Conservation (phyloP, 306 rosid species). For the Cicer cuneatum region DNA sequence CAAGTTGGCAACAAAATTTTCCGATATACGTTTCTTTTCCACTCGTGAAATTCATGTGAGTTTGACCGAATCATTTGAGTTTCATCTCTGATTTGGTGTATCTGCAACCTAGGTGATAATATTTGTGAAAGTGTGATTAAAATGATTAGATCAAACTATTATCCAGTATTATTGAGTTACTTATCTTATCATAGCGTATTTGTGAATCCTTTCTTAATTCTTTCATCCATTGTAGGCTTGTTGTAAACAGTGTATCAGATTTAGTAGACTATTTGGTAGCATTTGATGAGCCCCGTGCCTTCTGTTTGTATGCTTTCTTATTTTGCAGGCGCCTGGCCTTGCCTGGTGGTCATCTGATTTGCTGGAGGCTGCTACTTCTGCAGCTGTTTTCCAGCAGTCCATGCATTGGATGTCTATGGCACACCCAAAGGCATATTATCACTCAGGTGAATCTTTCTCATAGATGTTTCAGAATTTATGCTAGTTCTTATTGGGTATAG, state of each 20-base stretch:
- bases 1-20: too few species aligned
- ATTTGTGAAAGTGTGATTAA: too few species aligned
- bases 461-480: constrained; percentile 40
- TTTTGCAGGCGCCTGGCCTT: constrained; percentile 90
- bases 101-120: too few species aligned
- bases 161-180: neutral
- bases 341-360: constrained; percentile 90
- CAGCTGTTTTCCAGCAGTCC: constrained; percentile 90
- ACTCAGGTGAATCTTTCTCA: constrained; percentile 62
- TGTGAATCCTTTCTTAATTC: constrained; percentile 4
- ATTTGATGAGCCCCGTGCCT: constrained; percentile 94
- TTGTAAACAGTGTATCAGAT: constrained; percentile 73
- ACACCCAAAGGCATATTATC: constrained; percentile 85
- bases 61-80: too few species aligned
- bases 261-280: constrained; percentile 90
- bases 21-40: too few species aligned
- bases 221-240: constrained; percentile 69
- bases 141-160: too few species aligned
- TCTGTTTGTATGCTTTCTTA: constrained; percentile 74
- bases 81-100: too few species aligned
- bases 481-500: constrained; percentile 22
- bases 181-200: constrained; percentile 7
- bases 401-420: constrained; percentile 98
- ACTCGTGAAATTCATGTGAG: too few species aligned
- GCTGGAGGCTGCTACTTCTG: constrained; percentile 90